These are phyloP conservation scores for Yamadazyma buinensis DNA, from an alignment of 1,139 yeast genomes.

Conservation along the genomic window DNA sequence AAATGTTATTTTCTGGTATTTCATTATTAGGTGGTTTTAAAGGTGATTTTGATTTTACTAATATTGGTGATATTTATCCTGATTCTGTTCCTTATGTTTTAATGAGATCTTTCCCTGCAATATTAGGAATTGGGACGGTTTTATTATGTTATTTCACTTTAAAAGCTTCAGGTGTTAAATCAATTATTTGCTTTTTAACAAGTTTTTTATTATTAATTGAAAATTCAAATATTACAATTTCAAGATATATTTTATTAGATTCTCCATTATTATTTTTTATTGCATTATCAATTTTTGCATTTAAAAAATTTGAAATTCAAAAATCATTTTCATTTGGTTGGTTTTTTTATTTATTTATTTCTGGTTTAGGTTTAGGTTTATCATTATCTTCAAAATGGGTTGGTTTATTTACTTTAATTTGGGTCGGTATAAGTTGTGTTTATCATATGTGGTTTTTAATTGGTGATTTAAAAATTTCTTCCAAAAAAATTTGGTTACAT, in stretches of 20 bases:
- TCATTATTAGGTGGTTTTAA: conserved; percentile 70
- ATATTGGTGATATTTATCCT: conserved; percentile 67
- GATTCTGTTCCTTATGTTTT: conserved; percentile 62
- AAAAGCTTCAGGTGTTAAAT: conserved; percentile 81
- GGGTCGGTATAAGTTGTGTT: conserved; percentile 79
- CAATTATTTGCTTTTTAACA: conserved; percentile 67
- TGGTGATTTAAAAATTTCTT: conserved; percentile 75
- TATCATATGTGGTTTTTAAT: conserved; percentile 82
- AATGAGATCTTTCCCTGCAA: conserved; percentile 86
- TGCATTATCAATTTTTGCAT: conserved; percentile 78
- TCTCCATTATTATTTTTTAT: conserved; percentile 89
- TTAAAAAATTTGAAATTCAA: conserved; percentile 77
- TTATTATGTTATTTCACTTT: conserved; percentile 75
- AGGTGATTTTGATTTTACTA: conserved; percentile 69
- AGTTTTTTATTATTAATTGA: conserved; percentile 71
- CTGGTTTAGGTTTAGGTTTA: conserved; percentile 83
- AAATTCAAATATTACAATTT: conserved; percentile 82
- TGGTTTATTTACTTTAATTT: conserved; percentile 88
- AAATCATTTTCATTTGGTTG: conserved; percentile 67
- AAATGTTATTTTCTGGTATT: conserved; percentile 80
- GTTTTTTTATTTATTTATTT: conserved; percentile 66
- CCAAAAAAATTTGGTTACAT: conserved; percentile 49
- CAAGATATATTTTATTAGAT: conserved; percentile 86
- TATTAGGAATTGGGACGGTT: conserved; percentile 77
- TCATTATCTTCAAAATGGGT: conserved; percentile 95